phyloP scores from a whole-genome alignment of 1,284 basidiomycete genomes.

The Volvariella surrecta region DNA sequence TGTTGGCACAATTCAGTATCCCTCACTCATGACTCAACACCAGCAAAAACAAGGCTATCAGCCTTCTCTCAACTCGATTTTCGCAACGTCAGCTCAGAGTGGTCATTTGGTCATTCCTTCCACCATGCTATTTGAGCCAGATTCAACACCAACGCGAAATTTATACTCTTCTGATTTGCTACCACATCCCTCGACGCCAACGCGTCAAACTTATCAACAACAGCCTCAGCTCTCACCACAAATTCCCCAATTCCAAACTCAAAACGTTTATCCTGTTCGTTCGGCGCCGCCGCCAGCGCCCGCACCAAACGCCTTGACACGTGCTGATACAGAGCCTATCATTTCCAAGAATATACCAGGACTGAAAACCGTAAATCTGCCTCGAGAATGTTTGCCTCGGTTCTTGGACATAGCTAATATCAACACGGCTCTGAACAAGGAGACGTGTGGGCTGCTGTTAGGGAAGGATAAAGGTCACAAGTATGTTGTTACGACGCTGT shows the following conservation, averaged over 20 bases:
- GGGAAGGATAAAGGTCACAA: conserved; percentile 52
- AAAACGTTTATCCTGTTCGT: conserved; percentile 9
- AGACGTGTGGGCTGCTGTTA: conserved; percentile 40
- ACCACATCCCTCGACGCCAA: conserved; percentile 20
- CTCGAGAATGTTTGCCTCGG: conserved; percentile 57
- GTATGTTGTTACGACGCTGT: conserved; percentile 64
- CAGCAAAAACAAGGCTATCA: conserved; percentile 61
- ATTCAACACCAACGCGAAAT: background rate
- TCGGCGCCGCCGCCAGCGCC: conserved; percentile 16
- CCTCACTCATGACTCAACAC: conserved; percentile 59
- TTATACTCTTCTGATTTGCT: conserved; percentile 23
- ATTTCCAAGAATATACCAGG: conserved; percentile 16
- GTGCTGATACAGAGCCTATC: conserved; percentile 19
- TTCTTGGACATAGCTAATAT: conserved; percentile 60
- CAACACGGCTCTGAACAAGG: conserved; percentile 36
- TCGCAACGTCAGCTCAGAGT: conserved; percentile 12
- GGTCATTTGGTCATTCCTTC: background rate
- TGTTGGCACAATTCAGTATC: conserved; percentile 38
- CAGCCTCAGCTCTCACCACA: background rate
- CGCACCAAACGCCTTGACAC: conserved; percentile 14
- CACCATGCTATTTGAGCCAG: background rate
- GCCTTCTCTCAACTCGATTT: conserved; percentile 35
- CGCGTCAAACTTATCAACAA: conserved; percentile 7
- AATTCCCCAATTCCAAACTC: background rate
- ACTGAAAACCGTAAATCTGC: conserved; percentile 58